Percentiles rank a stretch among this genome's conserved stretches.
Evolutionary conservation across 1,284 basidiomycete species (phyloP).

Genomic region (Peniophora sp.): DNA sequence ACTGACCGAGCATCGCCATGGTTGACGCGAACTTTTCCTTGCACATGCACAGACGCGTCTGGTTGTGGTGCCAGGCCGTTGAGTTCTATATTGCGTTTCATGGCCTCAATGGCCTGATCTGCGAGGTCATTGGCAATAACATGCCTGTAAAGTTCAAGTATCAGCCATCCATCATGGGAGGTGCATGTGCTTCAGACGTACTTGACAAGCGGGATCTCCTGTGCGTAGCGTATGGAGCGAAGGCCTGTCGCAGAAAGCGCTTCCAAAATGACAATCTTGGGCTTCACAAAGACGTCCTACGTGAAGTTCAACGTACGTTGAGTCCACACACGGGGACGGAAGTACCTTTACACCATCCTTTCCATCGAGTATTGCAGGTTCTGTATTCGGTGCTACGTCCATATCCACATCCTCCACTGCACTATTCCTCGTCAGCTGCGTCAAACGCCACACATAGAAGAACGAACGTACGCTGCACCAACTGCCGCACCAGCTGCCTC

Average conservation of each 20-base stretch:
- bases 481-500: too few species aligned
- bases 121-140: conserved; percentile 95
- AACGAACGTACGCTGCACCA: too few species aligned
- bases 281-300: conserved; percentile 32
- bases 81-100: conserved; percentile 83
- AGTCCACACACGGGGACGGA: too few species aligned
- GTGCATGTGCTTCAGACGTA: conserved; percentile 23
- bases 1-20: conserved; percentile 90
- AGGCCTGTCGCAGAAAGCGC: conserved; percentile 94
- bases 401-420: too few species aligned
- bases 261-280: conserved; percentile 83
- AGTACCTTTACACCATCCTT: too few species aligned
- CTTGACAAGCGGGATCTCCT: conserved; percentile 92
- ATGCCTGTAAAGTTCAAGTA: conserved; percentile 40
- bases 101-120: conserved; percentile 76
- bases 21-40: conserved; percentile 71
- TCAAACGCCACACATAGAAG: too few species aligned
- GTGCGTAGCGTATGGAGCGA: conserved; percentile 94
- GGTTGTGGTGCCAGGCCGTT: conserved; percentile 56
- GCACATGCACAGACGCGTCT: conserved; percentile 12
- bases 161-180: conserved; percentile 1
- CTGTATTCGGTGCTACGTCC: too few species aligned
- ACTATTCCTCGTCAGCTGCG: too few species aligned
- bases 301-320: background rate
- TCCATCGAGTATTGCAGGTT: too few species aligned